Conservation (phyloP, 2,329 filamentous ascomycete genomes). For the Diaporthe amygdali region DNA sequence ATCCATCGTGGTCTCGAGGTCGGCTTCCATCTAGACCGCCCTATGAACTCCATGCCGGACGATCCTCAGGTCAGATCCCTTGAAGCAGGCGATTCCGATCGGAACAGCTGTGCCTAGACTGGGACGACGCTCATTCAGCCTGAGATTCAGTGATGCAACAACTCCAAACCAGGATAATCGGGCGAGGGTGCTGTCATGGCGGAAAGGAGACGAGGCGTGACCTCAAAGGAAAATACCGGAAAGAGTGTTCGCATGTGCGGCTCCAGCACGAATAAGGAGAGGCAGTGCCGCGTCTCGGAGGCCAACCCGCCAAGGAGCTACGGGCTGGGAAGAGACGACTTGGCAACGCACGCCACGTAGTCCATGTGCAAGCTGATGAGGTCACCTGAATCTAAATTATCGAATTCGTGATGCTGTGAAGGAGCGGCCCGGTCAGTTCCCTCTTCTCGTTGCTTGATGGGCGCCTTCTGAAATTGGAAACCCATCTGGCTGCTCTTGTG, state of each 20-base stretch:
- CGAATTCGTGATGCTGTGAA: background rate
- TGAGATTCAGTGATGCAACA: background rate
- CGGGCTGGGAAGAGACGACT: slow-evolving; percentile 1
- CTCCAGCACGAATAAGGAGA: slow-evolving; percentile 5
- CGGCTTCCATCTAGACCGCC: background rate
- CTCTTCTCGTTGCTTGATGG: no score
- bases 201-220: background rate
- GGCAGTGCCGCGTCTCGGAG: slow-evolving; percentile 11
- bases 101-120: background rate
- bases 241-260: background rate
- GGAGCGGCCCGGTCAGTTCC: background rate
- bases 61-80: background rate
- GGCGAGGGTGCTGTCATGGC: background rate
- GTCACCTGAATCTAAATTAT: background rate
- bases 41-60: background rate
- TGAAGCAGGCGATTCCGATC: background rate
- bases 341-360: slow-evolving; percentile 7
- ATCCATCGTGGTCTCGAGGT: background rate
- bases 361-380: background rate
- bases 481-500: no score
- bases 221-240: background rate
- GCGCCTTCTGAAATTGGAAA: background rate
- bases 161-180: background rate
- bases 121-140: background rate
- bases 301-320: slow-evolving; percentile 9